Evolutionary conservation across 2,329 filamentous ascomycete genomes (phyloP).

Genomic region (Beauveria sp.): DNA sequence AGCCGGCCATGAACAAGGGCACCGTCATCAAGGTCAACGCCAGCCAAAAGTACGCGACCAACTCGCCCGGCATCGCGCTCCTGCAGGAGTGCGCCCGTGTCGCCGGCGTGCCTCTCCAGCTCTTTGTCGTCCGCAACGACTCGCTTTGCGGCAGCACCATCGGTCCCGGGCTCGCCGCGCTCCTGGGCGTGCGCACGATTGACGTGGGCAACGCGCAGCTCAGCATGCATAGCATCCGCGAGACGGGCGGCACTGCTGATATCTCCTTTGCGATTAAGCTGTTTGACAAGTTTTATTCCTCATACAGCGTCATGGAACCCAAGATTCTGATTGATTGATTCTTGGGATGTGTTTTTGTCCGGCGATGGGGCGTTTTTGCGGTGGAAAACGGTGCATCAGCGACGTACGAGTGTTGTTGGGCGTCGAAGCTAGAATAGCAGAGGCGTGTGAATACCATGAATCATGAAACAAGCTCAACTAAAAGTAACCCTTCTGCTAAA

Average conservation of each 20-base stretch:
- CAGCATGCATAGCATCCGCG: conserved; percentile 94
- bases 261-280: conserved; percentile 78
- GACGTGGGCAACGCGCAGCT: conserved; percentile 92
- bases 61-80: conserved; percentile 88
- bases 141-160: conserved; percentile 93
- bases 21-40: conserved; percentile 98
- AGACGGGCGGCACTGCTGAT: conserved; percentile 83
- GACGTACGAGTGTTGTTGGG: no score
- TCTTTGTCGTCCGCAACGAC: conserved; percentile 96
- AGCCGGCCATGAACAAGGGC: conserved; percentile 92
- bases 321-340: conserved; percentile 75
- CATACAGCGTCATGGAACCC: conserved; percentile 74
- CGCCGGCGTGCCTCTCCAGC: conserved; percentile 75
- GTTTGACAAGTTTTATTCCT: conserved; percentile 79
- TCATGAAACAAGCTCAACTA: no score
- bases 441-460: no score
- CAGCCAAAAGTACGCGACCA: conserved; percentile 94
- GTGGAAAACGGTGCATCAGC: no score
- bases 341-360: not conserved
- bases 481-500: no score
- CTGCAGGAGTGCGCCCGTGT: conserved; percentile 76
- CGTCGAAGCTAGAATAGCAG: no score
- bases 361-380: not conserved
- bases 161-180: conserved; percentile 88
- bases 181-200: conserved; percentile 77